Base-by-base conservation (phyloP, 2,329 filamentous ascomycete genomes). In the Aspergillus oerlinghausenensis region DNA sequence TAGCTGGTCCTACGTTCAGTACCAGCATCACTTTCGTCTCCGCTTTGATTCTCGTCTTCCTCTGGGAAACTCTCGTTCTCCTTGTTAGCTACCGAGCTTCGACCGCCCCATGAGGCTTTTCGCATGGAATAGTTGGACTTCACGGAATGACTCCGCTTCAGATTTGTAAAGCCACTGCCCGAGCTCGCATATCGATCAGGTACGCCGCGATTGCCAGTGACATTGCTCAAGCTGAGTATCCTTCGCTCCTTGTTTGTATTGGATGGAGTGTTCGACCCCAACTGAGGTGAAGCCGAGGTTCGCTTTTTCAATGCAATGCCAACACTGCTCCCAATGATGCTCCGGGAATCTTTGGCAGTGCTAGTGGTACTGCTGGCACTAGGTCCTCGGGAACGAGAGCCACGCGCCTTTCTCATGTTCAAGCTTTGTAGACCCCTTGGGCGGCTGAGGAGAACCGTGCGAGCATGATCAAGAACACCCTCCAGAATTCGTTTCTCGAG, bases 401-500 rank as follows among this genome's bases (percentile, higher is more conserved):
- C 80, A 35, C 78, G 75, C 35, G 80, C 76, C 19, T 81, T 76
- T 63, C 81, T 82, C 55, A 82, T 73, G 60, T 75, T 80, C 78
- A 82, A 79, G 63, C 69, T 70, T 67, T 72, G 76, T 35, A 67
- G 70, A 68, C 54, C 83, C 77, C 76, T 90, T 88, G 63, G 85
- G 80, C 79, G 72, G 47, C 94, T 89, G 56, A 97, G 83, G n/a
- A 97, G 81, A 26, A 93, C 87, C 6, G 70, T 73, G 49, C 93
- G 88, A 21, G 93, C 97, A 71, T 97, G 93, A 66, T 97, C 92
- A 77, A 99, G 95, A 60, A 97, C 90, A 26, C 93, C 92, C 63
- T 97, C 93, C 32, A 99, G 79, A 64, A 99, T 96, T 26, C 94
- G 87, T 52, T 92, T 89, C 76, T 99, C 94, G 25, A 99, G 81